Percentiles rank a stretch among this genome's conserved stretches.
Evolutionary conservation across 768 basidiomycete genomes (phyloP).

Genomic region (Crepidotus variabilis): DNA sequence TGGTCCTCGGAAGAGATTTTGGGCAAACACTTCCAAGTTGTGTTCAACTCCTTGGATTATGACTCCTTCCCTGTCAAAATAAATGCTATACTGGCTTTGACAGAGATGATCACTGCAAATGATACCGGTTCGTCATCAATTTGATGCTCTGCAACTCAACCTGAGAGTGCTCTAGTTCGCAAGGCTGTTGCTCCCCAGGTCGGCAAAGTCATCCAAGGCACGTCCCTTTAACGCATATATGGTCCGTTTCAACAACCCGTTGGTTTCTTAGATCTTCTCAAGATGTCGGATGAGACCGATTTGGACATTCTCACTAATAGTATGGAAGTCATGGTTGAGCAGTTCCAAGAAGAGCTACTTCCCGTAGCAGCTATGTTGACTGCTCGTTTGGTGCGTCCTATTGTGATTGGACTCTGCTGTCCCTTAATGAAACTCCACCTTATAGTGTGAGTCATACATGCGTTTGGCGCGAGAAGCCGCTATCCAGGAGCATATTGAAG

Average conservation of each 20-base stretch:
- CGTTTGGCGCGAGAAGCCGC: constrained; percentile 73
- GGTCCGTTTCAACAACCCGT: background rate
- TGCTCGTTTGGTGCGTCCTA: constrained; percentile 59
- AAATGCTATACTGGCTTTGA: constrained; percentile 76
- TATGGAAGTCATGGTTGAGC: constrained; percentile 85
- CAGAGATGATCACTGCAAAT: constrained; percentile 65
- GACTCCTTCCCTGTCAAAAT: constrained; percentile 79
- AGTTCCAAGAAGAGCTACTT: constrained; percentile 78
- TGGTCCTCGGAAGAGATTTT: constrained; percentile 77
- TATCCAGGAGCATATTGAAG: constrained; percentile 46
- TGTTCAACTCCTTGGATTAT: constrained; percentile 71
- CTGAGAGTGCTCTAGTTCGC: constrained; percentile 44
- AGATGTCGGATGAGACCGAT: constrained; percentile 88
- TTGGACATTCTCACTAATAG: constrained; percentile 77
- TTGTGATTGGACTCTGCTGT: background rate
- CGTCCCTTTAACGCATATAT: background rate
- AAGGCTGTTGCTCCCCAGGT: constrained; percentile 69
- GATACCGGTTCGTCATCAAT: constrained; percentile 47
- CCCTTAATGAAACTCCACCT: constrained; percentile 1
- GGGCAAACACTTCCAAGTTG: constrained; percentile 57
- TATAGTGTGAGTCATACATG: constrained; percentile 76
- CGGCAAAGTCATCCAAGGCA: constrained; percentile 87
- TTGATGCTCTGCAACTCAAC: background rate
- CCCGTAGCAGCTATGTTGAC: constrained; percentile 84
- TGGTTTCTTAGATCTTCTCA: constrained; percentile 63